These are phyloP conservation scores for Elongisporangium anandrum DNA, from an alignment of 352 stramenopile species.

Conservation along the genomic window DNA sequence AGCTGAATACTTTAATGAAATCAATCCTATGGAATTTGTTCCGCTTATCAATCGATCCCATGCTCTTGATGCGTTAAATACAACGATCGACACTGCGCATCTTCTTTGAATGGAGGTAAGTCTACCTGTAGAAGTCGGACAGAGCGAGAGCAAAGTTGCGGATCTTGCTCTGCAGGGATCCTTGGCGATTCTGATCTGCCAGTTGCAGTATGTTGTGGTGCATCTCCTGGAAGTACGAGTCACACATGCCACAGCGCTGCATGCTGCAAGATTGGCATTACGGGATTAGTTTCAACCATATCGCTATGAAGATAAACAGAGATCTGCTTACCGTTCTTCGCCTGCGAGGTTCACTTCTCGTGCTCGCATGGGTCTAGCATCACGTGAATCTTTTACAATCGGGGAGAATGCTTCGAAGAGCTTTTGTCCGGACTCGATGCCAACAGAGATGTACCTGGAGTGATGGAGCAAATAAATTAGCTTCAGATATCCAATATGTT, in stretches of 20 bases:
- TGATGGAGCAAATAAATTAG: not conserved
- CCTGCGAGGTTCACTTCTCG: constrained; percentile 66
- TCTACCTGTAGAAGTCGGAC: constrained; percentile 33
- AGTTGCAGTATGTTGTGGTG: constrained; percentile 35
- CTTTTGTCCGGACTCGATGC: constrained; percentile 49
- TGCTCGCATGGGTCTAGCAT: constrained; percentile 40
- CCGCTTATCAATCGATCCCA: not conserved
- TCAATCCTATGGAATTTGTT: not conserved
- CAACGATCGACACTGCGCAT: not conserved
- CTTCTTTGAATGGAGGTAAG: not conserved
- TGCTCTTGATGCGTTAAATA: not conserved
- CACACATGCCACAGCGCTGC: constrained; percentile 57
- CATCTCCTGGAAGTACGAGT: constrained; percentile 68
- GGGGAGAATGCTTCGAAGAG: constrained; percentile 73
- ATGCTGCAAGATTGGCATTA: constrained; percentile 15
- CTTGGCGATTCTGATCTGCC: constrained; percentile 19
- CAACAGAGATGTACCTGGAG: constrained; percentile 53
- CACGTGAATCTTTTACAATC: constrained; percentile 60
- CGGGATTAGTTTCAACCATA: not conserved
- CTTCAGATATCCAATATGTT: not conserved
- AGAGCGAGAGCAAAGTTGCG: constrained; percentile 36
- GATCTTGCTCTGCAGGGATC: constrained; percentile 43
- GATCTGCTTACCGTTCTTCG: constrained; percentile 50
- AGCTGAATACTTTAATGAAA: constrained; percentile 1
- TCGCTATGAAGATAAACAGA: not conserved